Evolutionary conservation across 2,329 filamentous ascomycete species (phyloP), one percentile per base, ranked within the genome.

Genomic region (Tricladium varicosporioides): DNA sequence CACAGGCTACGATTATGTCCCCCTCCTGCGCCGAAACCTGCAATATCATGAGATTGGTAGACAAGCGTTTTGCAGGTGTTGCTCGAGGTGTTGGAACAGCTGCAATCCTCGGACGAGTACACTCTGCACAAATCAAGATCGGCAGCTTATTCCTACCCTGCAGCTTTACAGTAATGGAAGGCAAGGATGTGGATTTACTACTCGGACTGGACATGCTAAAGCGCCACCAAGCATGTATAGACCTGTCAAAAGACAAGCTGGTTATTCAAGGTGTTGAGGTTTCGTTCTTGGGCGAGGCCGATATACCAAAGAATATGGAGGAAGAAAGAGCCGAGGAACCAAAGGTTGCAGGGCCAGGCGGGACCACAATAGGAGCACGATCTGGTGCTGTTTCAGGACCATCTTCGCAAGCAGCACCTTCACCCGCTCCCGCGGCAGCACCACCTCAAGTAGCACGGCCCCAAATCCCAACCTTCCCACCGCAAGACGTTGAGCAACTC

Each of bases 111-210:
- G 94, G 94, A 32, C 90, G 94, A 52, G 94, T 99, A 2, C 94
- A 99, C 73, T 91, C 91, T 18, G 94, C 94, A 9, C 91, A 93
- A 73, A 95, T 99, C 73, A 93, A 91, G 73, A 94, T 99, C 65
- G 94, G 93, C 53, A 85, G 82, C 44, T 83, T 93, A 60, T 92
- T 91, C 70, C 79, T 99, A 65, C 88, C 93, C 2, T 97, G 92
- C 76, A 94, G 92, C 58, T 99, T 99, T 73, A 99, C 94, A 2
- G 94, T 99, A 69, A 99, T 99, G 94, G 94, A 99, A 76, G 94
- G 94, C 63, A 99, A 97, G 74, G 86, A 91, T 52, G 94, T 99
- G 19, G 94, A 97, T 71, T 80, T 99, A 15, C 82, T 99, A 1
- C 83, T 99, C 11, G 94, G 94, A 2, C 78, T 99, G 44, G 94